Conservation (phyloP, 2,329 filamentous ascomycete genomes). For the Sclerotiophoma versabilis region DNA sequence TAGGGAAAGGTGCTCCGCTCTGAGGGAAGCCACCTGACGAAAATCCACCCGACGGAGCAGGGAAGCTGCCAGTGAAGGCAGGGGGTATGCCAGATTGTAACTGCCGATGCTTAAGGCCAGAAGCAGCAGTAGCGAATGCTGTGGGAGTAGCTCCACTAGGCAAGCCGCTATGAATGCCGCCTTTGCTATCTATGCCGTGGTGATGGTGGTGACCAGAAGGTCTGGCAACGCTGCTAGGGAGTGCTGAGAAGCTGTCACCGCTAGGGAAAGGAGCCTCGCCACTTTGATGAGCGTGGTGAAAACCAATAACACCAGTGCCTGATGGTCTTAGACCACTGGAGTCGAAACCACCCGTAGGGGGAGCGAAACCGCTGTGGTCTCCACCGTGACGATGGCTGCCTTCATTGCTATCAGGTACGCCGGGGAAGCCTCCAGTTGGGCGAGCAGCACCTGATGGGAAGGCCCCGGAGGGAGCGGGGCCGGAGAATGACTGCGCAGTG, state of each 20-base stretch:
- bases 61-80: constrained; percentile 4
- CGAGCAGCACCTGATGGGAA: constrained; percentile 1
- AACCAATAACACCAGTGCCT: not conserved
- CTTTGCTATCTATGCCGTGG: constrained; percentile 4
- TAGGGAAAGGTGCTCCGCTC: no score
- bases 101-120: constrained; percentile 8
- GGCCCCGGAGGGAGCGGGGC: not conserved
- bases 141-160: not conserved
- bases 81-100: not conserved
- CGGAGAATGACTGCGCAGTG: constrained; percentile 8
- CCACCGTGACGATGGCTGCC: constrained; percentile 2
- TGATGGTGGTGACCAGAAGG: constrained; percentile 8
- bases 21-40: no score
- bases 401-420: not conserved
- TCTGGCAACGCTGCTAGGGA: constrained; percentile 8
- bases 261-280: constrained; percentile 6
- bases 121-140: not conserved
- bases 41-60: constrained; percentile 2
- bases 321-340: not conserved
- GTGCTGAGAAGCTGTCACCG: not conserved
- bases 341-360: constrained; percentile 7
- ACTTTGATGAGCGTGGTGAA: constrained; percentile 3
- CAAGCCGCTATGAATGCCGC: not conserved
- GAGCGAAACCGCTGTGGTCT: constrained; percentile 4
- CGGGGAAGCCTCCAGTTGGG: constrained; percentile 5